phyloP scores from a whole-genome alignment of 1,284 basidiomycete species.

The Ceratobasidium sp. region DNA sequence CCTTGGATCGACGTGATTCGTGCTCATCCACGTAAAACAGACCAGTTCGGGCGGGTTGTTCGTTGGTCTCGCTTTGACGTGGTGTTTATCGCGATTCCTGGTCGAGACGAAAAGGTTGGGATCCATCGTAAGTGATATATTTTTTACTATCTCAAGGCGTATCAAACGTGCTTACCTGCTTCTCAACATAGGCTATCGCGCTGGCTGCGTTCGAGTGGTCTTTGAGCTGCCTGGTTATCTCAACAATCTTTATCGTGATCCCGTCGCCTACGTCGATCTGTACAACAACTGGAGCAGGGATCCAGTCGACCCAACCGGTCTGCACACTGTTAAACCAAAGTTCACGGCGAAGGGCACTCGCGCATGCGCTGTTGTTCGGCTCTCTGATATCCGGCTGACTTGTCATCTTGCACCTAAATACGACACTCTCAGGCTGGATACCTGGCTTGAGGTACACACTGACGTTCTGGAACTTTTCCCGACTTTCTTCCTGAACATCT shows the following conservation, averaged over 20 bases:
- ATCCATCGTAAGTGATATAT: constrained; percentile 4
- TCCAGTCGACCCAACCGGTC: not conserved
- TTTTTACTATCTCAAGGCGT: not conserved
- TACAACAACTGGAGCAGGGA: not conserved
- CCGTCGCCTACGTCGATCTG: constrained; percentile 22
- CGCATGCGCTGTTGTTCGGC: not conserved
- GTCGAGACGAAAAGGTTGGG: not conserved
- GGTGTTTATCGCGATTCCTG: not conserved
- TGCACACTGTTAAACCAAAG: not conserved
- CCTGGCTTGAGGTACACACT: not conserved
- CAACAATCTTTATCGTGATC: not conserved
- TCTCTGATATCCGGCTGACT: constrained; percentile 8
- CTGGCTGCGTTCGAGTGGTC: constrained; percentile 3
- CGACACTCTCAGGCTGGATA: not conserved
- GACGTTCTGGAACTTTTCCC: not conserved
- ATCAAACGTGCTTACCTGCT: not conserved
- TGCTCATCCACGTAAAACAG: not conserved
- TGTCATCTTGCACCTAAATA: constrained; percentile 8
- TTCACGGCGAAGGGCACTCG: not conserved
- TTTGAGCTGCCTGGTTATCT: not conserved
- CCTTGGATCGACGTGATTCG: not conserved
- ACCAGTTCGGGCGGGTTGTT: not conserved
- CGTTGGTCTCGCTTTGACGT: not conserved
- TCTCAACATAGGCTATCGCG: not conserved
- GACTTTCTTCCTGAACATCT: constrained; percentile 24